Conservation (phyloP, 2,329 filamentous ascomycete species). For the Teratosphaeria pseudoeucalypti region DNA sequence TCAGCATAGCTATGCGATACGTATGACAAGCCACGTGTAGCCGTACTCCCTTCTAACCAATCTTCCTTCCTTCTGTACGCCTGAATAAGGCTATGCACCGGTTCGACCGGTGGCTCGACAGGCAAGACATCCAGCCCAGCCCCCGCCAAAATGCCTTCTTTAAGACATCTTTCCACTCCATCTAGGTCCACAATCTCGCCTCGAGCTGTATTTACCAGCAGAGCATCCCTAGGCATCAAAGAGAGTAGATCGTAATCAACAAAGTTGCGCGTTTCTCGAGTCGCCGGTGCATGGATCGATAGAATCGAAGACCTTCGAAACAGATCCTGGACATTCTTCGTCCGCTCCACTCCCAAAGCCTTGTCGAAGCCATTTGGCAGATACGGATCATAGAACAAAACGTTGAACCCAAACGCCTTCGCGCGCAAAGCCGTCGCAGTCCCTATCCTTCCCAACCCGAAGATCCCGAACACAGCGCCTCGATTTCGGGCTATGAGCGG, state of each 20-base stretch:
- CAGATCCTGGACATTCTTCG: slow-evolving; percentile 21
- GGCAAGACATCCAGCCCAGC: slow-evolving; percentile 25
- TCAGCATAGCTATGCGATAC: background rate
- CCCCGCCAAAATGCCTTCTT: slow-evolving; percentile 19
- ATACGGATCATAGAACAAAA: slow-evolving; percentile 25
- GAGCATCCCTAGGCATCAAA: slow-evolving; percentile 18
- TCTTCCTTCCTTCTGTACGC: slow-evolving; percentile 27
- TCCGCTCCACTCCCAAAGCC: slow-evolving; percentile 20
- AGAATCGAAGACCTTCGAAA: slow-evolving; percentile 45
- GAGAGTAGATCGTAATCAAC: slow-evolving; percentile 22
- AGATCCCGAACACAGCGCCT: slow-evolving; percentile 19
- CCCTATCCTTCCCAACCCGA: slow-evolving; percentile 22
- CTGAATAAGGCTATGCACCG: slow-evolving; percentile 19
- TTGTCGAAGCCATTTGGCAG: slow-evolving; percentile 24
- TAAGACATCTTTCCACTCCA: slow-evolving; percentile 19
- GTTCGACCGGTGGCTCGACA: slow-evolving; percentile 22
- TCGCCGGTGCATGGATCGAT: slow-evolving; percentile 61
- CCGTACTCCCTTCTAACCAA: slow-evolving; percentile 32
- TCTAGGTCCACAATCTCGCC: slow-evolving; percentile 24
- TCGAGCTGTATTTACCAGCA: slow-evolving; percentile 23
- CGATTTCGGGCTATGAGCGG: slow-evolving; percentile 19
- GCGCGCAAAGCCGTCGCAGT: slow-evolving; percentile 21
- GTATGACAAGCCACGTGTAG: background rate
- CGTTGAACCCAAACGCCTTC: slow-evolving; percentile 23
- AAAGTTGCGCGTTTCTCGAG: slow-evolving; percentile 48